Conservation (phyloP, 2,329 filamentous ascomycete genomes). For the Coniochaeta sp. region DNA sequence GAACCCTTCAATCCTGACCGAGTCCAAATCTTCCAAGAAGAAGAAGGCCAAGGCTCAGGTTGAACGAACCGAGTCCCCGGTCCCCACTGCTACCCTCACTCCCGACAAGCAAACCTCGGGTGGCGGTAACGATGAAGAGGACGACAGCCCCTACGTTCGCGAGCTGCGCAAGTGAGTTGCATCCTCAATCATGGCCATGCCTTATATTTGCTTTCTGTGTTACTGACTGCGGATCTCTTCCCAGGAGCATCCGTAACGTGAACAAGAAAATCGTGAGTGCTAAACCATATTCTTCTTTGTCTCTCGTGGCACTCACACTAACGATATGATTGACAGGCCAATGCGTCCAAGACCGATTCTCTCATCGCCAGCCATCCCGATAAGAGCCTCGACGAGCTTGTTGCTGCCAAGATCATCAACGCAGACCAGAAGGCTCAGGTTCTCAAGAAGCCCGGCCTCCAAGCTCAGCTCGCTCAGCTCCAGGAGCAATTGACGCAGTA, state of each 20-base stretch:
- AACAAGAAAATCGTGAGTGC: slow-evolving; percentile 85
- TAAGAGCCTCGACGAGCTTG: slow-evolving; percentile 67
- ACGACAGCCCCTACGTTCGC: slow-evolving; percentile 73
- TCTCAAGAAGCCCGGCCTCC: slow-evolving; percentile 67
- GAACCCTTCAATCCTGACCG: slow-evolving; percentile 53
- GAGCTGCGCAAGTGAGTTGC: slow-evolving; percentile 78
- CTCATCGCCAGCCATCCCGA: slow-evolving; percentile 62
- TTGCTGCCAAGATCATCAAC: slow-evolving; percentile 68
- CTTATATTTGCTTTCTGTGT: neutral
- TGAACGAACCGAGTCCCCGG: slow-evolving; percentile 47
- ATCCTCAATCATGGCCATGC: neutral
- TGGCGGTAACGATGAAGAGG: slow-evolving; percentile 43
- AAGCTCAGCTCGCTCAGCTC: slow-evolving; percentile 58
- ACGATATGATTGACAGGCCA: slow-evolving; percentile 38
- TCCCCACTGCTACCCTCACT: slow-evolving; percentile 40
- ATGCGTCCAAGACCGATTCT: slow-evolving; percentile 64
- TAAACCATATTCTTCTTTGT: neutral
- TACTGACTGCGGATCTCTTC: slow-evolving; percentile 1
- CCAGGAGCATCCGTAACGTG: slow-evolving; percentile 81
- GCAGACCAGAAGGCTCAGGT: slow-evolving; percentile 71
- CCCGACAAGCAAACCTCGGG: slow-evolving; percentile 42
- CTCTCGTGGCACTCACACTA: neutral
- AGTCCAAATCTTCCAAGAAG: slow-evolving; percentile 62
- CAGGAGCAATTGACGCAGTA: slow-evolving; percentile 70
- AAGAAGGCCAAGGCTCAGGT: slow-evolving; percentile 57